Base-by-base conservation (phyloP, 352 stramenopile genomes). In the Phytophthora cactorum region DNA sequence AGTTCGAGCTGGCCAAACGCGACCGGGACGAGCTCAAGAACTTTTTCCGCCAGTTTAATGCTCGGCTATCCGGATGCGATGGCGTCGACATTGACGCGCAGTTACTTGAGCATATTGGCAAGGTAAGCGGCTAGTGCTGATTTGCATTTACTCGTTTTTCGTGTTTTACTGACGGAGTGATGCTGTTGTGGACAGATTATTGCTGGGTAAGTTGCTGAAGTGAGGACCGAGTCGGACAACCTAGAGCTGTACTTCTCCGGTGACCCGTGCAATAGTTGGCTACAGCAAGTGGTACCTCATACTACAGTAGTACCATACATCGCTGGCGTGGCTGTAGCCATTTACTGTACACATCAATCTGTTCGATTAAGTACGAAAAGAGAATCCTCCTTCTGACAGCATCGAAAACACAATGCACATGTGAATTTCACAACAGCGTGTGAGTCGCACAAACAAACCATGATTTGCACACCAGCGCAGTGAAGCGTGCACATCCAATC, bases 21-120 rank as follows among this genome's bases (percentile, higher is more conserved):
- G 78, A 89, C 15, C 62, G 61, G 28, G 52, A 75, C 17, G 81
- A 90, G 38, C 67, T 89, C 15, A 59, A 51, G 2, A 75, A 51
- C 2, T 90, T 88, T 47, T 69, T 83, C 44, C 50, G 62, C 17
- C 55, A 81, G 52, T 56, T 84, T 17, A 69, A 51, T 55, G 70
- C 56, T 14, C 68, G 77, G 38, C 1, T 80, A 25, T 52, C 27
- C 7, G 56, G 47, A 32, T 53, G 67, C 14, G 55, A 68, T 14
- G 63, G 28, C 46, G 57, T 59, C 27, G 63, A 8, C 1, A 39
- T 76, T 7, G 72, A 79, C 36, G 17, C 22, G 11, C 36, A 74
- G 36, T 60, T 79, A 36, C 43, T 76, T 25, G 14, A 71, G 25
- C 59, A 76, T 9, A 76, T 76, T 51, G 44, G 17, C 49, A 74